phyloP scores from a whole-genome alignment of 345 rosid genomes.

The Eucalyptus paniculata region DNA sequence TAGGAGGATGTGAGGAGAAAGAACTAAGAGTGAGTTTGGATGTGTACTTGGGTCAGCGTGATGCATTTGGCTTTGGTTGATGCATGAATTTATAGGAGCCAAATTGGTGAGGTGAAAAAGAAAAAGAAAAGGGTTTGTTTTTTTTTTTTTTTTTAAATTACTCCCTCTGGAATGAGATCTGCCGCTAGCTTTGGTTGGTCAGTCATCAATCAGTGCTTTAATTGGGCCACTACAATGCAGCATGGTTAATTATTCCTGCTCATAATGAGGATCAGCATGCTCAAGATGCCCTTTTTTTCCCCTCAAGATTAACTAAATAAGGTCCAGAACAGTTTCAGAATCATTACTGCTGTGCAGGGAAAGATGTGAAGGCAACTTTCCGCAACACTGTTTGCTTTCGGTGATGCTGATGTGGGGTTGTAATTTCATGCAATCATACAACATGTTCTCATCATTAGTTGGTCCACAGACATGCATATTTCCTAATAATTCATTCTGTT shows the following conservation, averaged over 20 bases:
- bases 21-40: not conserved
- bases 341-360: not conserved
- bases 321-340: not conserved
- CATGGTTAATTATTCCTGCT: not conserved
- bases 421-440: not conserved
- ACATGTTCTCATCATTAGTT: not conserved
- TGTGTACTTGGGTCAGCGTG: not conserved
- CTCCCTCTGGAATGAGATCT: not conserved
- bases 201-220: not conserved
- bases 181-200: not conserved
- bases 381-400: not conserved
- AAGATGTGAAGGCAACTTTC: not conserved
- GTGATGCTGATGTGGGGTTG: not conserved
- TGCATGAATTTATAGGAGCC: conserved; percentile 43
- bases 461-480: not conserved
- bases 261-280: not conserved
- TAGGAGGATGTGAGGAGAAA: not conserved
- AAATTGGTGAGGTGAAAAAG: not conserved
- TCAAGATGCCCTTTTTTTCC: not conserved
- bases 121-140: not conserved
- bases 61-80: not conserved
- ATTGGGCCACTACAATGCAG: not conserved
- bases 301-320: not conserved
- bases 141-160: not conserved
- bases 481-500: not conserved